Base-by-base conservation (phyloP, 2,329 filamentous ascomycete genomes). In the Dothideomycetes sp. region DNA sequence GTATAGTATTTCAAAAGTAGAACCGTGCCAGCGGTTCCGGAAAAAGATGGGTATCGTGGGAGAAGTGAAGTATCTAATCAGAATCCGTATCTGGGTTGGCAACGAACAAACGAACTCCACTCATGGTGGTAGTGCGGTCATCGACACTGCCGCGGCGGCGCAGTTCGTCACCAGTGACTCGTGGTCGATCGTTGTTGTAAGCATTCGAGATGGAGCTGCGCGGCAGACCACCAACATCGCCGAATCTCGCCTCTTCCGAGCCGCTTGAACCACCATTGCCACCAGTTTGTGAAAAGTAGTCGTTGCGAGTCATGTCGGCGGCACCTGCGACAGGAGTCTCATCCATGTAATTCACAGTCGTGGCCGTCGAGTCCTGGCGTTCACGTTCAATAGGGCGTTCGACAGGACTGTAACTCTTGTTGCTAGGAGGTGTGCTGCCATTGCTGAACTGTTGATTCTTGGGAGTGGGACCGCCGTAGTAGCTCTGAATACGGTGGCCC, bases 131-230 rank as follows among this genome's bases (percentile, higher is more conserved):
- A 4, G 82, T 83, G 54, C 82, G 71, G 61, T 91, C 85, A 57
- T 91, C 85, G 34, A 93, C 84, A 56, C 84, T 91, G 43, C 85
- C 85, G 54, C 83, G 72, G 51, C 85, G 71, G 53, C 72, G 74
- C 41, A 93, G 66, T 47, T 89, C 84, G 17, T 86, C 83, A 3
- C 74, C 70, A 39, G 70, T 78, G 64, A 77, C 80, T 41, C 45
- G 22, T 58, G 58, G 23, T 56, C 53, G 41, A 54, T 52, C 30
- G 23, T 5, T 28, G 10, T 6, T n/a, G 24, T 39, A 57, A 51
- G 17, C 51, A 47, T 29, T 53, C 51, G 23, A 51, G 74, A 50
- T 47, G 16, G 47, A 29, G 17, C 45, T 41, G 12, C 38, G 23
- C 3, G 49, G 63, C 56, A 79, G 67, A 22, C 70, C 66, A 15